Base-by-base conservation (phyloP, 371 early-diverging fungal species). In the Lichtheimia corymbifera region DNA sequence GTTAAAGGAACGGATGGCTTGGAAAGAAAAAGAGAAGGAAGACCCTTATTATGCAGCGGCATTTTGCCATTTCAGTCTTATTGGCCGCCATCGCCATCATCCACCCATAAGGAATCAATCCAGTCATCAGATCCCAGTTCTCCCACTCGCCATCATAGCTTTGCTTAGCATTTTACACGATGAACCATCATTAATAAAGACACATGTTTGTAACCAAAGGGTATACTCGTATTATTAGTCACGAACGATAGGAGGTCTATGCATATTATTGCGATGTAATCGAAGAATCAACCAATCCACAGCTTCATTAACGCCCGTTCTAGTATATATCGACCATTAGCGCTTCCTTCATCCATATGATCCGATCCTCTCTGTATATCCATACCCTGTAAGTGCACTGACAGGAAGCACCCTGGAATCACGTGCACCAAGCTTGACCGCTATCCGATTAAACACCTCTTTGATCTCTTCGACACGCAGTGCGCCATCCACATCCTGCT, bases 361-460 rank as follows among this genome's bases (percentile, higher is more conserved):
- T 5, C 17, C 22, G 2, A 52, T 5, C 5, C 18, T 4, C 5
- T 1, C 2, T 22, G 22, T 40, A 13, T 25, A 56, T 41, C 57
- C 73, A 71, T 79, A 92, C 94, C 94, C 94, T 73, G 85, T 79
- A 53, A 93, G 69, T n/a, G 93, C 95, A 52, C 90, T 90, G 45
- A 92, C 83, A 56, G 88, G 86, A 54, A 90, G 62, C 7, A 88
- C 88, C 58, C 85, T 63, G 2, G 86, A 85, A 68, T 91, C 91
- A 55, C 91, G 78, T 20, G 88, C 85, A 9, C 88, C 96, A 9
- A 98, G 73, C 45, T 81, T 83, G 17, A 89, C 77, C 9, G 96
- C 96, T 63, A 97, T 89, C 52, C 83, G 85, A 70, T 96, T 97
- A 61, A 98, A 92, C 22, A 91, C 80, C 62, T 97, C 95, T 69